Conservation (phyloP, 768 basidiomycete species). For the Coprinellus aureogranulatus region DNA sequence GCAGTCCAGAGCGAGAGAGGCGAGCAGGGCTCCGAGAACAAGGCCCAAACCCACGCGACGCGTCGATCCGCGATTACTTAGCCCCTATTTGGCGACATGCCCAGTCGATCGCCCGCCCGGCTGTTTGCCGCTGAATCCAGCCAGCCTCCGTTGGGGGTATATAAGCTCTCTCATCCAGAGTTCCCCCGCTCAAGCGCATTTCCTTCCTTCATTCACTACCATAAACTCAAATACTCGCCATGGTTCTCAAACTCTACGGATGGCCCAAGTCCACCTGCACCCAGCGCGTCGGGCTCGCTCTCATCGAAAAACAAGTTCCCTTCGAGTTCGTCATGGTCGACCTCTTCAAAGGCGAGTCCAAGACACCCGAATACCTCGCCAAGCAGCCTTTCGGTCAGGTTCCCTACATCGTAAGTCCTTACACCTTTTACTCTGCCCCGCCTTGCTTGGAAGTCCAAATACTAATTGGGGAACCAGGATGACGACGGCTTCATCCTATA, state of each 20-base stretch:
- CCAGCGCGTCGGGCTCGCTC: slow-evolving; percentile 42
- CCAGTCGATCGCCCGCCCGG: too few species aligned
- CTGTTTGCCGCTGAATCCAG: too few species aligned
- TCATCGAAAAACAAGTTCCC: slow-evolving; percentile 49
- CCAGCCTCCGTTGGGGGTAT: too few species aligned
- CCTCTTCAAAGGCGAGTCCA: slow-evolving; percentile 39
- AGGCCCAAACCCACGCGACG: too few species aligned
- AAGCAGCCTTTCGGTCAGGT: slow-evolving; percentile 59
- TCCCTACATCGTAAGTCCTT: slow-evolving; percentile 43
- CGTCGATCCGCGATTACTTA: too few species aligned
- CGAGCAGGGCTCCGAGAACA: too few species aligned
- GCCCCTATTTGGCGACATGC: too few species aligned
- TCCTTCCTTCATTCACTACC: too few species aligned
- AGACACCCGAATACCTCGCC: slow-evolving; percentile 31
- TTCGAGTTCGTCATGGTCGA: slow-evolving; percentile 47
- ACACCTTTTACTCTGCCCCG: not conserved
- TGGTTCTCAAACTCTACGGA: slow-evolving; percentile 37
- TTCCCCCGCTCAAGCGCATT: too few species aligned
- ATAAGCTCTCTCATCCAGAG: too few species aligned
- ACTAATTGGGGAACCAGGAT: slow-evolving; percentile 25
- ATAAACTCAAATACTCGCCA: too few species aligned
- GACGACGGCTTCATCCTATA: slow-evolving; percentile 61
- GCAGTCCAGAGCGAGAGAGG: too few species aligned
- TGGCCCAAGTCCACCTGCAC: slow-evolving; percentile 38
- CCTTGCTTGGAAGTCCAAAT: not conserved